Conservation (phyloP, 208 protist genomes). For the Naegleria gruberi region DNA sequence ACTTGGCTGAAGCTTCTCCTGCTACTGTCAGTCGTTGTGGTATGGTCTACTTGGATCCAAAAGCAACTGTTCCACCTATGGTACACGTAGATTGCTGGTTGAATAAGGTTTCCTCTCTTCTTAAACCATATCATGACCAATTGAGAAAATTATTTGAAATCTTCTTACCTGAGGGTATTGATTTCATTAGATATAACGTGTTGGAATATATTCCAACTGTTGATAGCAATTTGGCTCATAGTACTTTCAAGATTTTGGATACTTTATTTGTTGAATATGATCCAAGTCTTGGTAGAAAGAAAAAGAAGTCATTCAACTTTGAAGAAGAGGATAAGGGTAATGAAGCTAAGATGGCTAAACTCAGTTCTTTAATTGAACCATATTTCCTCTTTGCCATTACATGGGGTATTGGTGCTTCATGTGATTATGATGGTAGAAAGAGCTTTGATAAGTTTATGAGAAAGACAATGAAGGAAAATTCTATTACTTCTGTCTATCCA, state of each 20-base stretch:
- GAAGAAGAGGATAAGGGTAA: slow-evolving; percentile 41
- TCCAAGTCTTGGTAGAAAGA: slow-evolving; percentile 58
- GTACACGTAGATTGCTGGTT: slow-evolving; percentile 72
- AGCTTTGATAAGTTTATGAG: slow-evolving; percentile 87
- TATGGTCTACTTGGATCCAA: slow-evolving; percentile 95
- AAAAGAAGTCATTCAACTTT: background rate
- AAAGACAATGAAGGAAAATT: slow-evolving; percentile 53
- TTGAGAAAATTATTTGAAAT: slow-evolving; percentile 58
- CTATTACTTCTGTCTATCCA: slow-evolving; percentile 67
- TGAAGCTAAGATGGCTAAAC: slow-evolving; percentile 61
- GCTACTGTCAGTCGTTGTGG: slow-evolving; percentile 93
- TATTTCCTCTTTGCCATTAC: slow-evolving; percentile 90
- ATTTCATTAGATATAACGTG: slow-evolving; percentile 72
- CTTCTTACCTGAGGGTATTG: slow-evolving; percentile 71
- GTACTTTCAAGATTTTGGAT: slow-evolving; percentile 85
- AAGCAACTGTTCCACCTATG: slow-evolving; percentile 62
- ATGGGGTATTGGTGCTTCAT: slow-evolving; percentile 93
- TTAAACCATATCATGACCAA: slow-evolving; percentile 48
- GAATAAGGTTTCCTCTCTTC: slow-evolving; percentile 55
- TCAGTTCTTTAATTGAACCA: slow-evolving; percentile 65
- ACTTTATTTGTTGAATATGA: slow-evolving; percentile 73
- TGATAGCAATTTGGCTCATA: slow-evolving; percentile 81
- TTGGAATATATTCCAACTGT: slow-evolving; percentile 83
- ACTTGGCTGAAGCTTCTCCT: slow-evolving; percentile 88
- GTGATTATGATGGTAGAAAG: slow-evolving; percentile 68